These are phyloP conservation scores for Trichomonas vaginalis DNA, from an alignment of 208 protist genomes.

Conservation along the genomic window DNA sequence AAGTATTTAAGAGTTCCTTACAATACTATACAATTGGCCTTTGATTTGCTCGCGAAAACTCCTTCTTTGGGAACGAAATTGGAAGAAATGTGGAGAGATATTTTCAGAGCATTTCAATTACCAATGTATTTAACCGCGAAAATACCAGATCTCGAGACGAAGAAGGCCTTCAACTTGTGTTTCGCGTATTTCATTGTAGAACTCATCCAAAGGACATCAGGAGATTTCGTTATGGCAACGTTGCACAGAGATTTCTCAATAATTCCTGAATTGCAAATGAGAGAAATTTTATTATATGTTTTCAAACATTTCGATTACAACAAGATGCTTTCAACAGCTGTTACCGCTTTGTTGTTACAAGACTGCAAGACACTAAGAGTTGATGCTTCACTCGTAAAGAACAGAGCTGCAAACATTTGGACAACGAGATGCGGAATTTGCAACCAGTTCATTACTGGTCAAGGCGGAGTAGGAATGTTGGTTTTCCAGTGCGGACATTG, in stretches of 20 bases:
- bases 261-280: neutral
- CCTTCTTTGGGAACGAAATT: neutral
- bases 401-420: neutral
- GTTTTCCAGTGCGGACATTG: neutral
- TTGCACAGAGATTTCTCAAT: neutral
- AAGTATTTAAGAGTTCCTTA: neutral
- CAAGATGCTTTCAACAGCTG: neutral
- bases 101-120: neutral
- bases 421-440: neutral
- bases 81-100: neutral
- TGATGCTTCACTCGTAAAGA: neutral
- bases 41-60: neutral
- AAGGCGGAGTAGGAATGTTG: neutral
- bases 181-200: constrained; percentile 7
- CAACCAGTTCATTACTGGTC: neutral
- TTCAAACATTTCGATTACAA: constrained; percentile 10
- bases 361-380: neutral
- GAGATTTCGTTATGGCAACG: neutral
- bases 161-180: neutral
- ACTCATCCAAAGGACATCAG: neutral
- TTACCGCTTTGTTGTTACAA: neutral
- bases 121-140: neutral
- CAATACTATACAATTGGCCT: neutral
- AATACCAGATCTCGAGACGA: neutral
- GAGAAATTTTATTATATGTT: neutral